Percentiles rank a stretch among this genome's conserved stretches.
These are phyloP conservation scores for Sarcomyxa edulis DNA, from an alignment of 768 basidiomycete genomes.

Conservation along the genomic window DNA sequence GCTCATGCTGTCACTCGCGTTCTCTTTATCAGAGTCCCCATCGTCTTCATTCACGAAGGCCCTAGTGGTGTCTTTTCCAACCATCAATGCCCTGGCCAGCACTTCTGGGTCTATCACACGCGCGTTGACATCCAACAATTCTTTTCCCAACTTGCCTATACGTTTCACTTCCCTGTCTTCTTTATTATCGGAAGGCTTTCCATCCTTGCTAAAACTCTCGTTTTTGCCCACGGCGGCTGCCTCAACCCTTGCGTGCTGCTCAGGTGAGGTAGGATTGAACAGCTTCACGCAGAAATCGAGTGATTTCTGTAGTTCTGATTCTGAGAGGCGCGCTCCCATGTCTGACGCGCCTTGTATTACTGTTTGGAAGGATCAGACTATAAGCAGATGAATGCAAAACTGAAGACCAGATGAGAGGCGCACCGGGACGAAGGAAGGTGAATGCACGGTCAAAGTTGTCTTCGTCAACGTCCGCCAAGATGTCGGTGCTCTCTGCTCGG, in stretches of 20 bases:
- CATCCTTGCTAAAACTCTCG: too few species aligned
- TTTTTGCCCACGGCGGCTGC: too few species aligned
- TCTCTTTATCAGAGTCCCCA: neutral
- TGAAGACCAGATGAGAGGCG: conserved; percentile 13
- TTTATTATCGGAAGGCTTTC: too few species aligned
- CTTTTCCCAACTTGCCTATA: conserved; percentile 1
- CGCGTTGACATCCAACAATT: conserved; percentile 46
- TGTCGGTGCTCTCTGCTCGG: conserved; percentile 47
- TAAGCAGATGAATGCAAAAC: neutral
- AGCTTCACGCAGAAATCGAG: conserved; percentile 75
- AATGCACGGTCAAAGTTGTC: conserved; percentile 71
- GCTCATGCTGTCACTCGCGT: neutral
- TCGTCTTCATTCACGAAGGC: neutral
- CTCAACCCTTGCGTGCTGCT: conserved; percentile 47
- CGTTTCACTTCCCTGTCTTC: too few species aligned
- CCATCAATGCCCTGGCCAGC: conserved; percentile 29
- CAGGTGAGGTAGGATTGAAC: conserved; percentile 64
- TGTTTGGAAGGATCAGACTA: conserved; percentile 17
- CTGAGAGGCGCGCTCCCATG: conserved; percentile 66
- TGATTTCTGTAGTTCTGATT: conserved; percentile 68
- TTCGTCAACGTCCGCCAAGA: conserved; percentile 60
- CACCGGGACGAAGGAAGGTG: conserved; percentile 55
- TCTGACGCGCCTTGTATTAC: conserved; percentile 81
- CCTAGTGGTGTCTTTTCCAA: conserved; percentile 12
- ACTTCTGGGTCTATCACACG: conserved; percentile 42